A percentile compares a stretch with the other conserved stretches of the same genome.
Evolutionary conservation across 2,329 filamentous ascomycete species (phyloP).

Genomic region (Epichloe brachyelytri): DNA sequence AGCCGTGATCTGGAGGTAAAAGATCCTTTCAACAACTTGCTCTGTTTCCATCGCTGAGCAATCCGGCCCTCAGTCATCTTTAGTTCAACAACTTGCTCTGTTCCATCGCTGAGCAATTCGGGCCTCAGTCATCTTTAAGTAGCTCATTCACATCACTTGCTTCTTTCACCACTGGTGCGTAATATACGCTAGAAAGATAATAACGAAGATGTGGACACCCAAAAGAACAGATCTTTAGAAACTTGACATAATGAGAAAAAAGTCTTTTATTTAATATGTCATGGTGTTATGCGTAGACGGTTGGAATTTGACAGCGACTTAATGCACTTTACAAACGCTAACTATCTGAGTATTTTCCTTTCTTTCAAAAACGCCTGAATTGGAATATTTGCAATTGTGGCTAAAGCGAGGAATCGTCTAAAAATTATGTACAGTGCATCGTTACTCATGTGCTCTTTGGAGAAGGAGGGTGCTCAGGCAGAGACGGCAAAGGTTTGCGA

Average conservation of each 20-base stretch:
- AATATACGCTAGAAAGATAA: not conserved
- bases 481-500: constrained; percentile 28
- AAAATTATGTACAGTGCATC: not conserved
- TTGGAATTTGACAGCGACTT: not conserved
- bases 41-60: not conserved
- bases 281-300: not conserved
- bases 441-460: constrained; percentile 22
- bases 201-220: not conserved
- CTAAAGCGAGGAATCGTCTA: not conserved
- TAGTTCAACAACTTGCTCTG: not conserved
- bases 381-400: constrained; percentile 5
- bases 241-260: not conserved
- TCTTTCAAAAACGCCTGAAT: not conserved
- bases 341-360: not conserved
- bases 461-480: constrained; percentile 14
- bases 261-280: not conserved
- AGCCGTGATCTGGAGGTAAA: not conserved
- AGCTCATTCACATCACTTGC: constrained; percentile 1
- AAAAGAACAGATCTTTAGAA: not conserved
- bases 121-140: not conserved
- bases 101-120: not conserved
- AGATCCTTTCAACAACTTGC: not conserved
- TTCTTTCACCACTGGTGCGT: not conserved
- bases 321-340: not conserved
- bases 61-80: too few species aligned